Conservation (phyloP, 768 basidiomycete genomes). For the Ramaria sp. region DNA sequence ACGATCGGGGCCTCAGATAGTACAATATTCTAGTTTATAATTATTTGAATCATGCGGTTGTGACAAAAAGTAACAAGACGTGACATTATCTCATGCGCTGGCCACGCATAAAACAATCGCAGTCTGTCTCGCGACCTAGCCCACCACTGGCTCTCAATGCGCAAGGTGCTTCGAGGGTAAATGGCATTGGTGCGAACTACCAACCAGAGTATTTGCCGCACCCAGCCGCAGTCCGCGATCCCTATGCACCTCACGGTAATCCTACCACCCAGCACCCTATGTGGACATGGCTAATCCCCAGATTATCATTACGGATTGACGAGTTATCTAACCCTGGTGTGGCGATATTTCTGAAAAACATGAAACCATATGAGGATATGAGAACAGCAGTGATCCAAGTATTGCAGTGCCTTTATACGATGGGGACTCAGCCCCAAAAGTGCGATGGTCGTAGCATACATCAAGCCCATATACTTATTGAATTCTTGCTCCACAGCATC, state of each 20-base stretch:
- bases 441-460: constrained; percentile 21
- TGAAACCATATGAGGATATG: constrained; percentile 31
- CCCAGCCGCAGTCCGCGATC: constrained; percentile 6
- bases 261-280: background rate
- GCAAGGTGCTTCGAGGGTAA: background rate
- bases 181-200: background rate
- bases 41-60: too few species aligned
- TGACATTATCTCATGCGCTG: background rate
- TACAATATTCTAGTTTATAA: too few species aligned
- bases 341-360: constrained; percentile 39
- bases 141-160: background rate
- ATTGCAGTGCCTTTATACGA: constrained; percentile 32
- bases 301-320: constrained; percentile 42
- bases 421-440: constrained; percentile 34
- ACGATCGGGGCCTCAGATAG: background rate
- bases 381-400: constrained; percentile 28
- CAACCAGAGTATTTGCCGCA: constrained; percentile 6
- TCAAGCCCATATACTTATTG: constrained; percentile 24
- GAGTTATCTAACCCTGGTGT: constrained; percentile 51
- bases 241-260: background rate
- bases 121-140: background rate
- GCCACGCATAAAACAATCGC: background rate
- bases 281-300: constrained; percentile 40
- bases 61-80: background rate
- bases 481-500: constrained; percentile 20